These are phyloP conservation scores for Mytilinidion resinicola DNA, from an alignment of 495 filamentous ascomycete genomes.

Conservation along the genomic window DNA sequence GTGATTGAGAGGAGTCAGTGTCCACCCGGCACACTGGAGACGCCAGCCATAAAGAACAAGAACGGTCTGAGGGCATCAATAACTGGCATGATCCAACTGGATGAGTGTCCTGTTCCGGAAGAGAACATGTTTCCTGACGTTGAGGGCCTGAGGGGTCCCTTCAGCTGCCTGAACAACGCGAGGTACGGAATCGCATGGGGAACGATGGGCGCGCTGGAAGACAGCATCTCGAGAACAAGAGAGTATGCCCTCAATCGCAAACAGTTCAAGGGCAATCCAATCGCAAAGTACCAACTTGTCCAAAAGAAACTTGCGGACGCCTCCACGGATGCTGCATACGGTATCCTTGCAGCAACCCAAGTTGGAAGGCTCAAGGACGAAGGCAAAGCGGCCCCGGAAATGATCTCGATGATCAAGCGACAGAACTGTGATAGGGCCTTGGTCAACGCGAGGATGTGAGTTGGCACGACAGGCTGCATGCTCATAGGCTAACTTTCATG, in stretches of 20 bases:
- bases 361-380: slow-evolving; percentile 90
- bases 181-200: slow-evolving; percentile 91
- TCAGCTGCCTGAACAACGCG: slow-evolving; percentile 89
- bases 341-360: slow-evolving; percentile 76
- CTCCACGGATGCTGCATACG: slow-evolving; percentile 82
- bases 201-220: slow-evolving; percentile 87
- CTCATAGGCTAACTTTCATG: background rate
- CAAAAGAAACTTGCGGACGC: slow-evolving; percentile 97
- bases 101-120: slow-evolving; percentile 78
- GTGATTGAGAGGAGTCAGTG: slow-evolving; percentile 75
- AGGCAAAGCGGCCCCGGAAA: slow-evolving; percentile 81
- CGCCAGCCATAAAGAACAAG: slow-evolving; percentile 91
- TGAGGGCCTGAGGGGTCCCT: slow-evolving; percentile 82
- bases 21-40: slow-evolving; percentile 82
- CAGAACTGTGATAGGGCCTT: slow-evolving; percentile 95
- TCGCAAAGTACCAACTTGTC: slow-evolving; percentile 96
- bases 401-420: slow-evolving; percentile 98
- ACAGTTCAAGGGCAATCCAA: slow-evolving; percentile 93
- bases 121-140: slow-evolving; percentile 93
- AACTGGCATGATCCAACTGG: slow-evolving; percentile 96
- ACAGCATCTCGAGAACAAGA: slow-evolving; percentile 72
- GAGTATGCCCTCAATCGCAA: slow-evolving; percentile 84
- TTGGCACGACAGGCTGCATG: slow-evolving; percentile 8
- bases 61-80: slow-evolving; percentile 87
- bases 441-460: slow-evolving; percentile 65